Percentiles rank a stretch among this genome's conserved stretches.
Evolutionary conservation across 1,284 basidiomycete genomes (phyloP).

Genomic region (Apiotrichum brassicae): DNA sequence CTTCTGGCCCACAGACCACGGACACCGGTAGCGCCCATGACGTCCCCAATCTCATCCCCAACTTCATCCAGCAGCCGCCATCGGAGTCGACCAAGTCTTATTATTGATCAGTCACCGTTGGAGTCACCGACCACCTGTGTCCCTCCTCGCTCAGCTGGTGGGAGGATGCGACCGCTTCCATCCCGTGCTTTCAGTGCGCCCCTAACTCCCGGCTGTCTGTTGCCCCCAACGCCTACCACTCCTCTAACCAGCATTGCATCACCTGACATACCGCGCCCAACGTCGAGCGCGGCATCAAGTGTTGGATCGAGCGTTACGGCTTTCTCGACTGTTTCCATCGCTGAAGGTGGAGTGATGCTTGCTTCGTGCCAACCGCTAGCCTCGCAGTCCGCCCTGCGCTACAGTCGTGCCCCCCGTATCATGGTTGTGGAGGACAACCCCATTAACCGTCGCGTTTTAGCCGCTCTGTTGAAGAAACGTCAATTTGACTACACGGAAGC

Average conservation of each 20-base stretch:
- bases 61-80: background rate
- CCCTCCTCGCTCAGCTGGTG: background rate
- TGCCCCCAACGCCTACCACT: background rate
- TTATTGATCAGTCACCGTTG: conserved; percentile 54
- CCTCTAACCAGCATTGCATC: background rate
- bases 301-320: background rate
- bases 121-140: background rate
- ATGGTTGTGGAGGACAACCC: conserved; percentile 78
- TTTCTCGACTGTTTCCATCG: conserved; percentile 47
- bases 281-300: background rate
- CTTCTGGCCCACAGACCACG: background rate
- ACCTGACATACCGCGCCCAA: background rate
- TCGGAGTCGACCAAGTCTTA: background rate
- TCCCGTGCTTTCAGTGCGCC: background rate
- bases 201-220: background rate
- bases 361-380: conserved; percentile 20
- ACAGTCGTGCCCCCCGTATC: conserved; percentile 49
- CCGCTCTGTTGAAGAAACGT: conserved; percentile 66
- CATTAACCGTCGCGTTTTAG: conserved; percentile 52
- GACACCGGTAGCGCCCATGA: background rate
- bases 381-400: background rate
- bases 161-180: background rate
- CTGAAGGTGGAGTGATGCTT: conserved; percentile 50
- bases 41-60: background rate
- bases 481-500: conserved; percentile 75